phyloP scores from a whole-genome alignment of 345 rosid species.

The Hibiscus trionum region DNA sequence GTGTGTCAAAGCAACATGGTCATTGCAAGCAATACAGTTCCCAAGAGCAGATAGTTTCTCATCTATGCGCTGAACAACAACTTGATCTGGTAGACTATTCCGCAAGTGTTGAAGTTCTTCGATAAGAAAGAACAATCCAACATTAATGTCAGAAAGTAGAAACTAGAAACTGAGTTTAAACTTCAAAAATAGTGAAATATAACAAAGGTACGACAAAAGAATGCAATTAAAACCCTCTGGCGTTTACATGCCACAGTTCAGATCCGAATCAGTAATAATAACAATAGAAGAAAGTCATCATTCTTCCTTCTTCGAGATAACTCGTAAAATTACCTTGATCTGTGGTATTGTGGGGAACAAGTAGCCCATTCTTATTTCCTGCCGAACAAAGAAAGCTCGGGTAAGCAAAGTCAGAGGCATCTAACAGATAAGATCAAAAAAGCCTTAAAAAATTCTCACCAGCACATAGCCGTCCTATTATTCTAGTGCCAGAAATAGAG shows the following conservation, averaged over 20 bases:
- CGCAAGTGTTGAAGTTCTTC: conserved; percentile 91
- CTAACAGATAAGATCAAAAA: neutral
- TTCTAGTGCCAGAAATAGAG: conserved; percentile 75
- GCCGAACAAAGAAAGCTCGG: neutral
- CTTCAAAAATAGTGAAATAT: neutral
- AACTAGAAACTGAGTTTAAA: neutral
- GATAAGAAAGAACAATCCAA: conserved; percentile 2
- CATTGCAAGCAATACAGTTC: conserved; percentile 95
- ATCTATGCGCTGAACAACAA: conserved; percentile 82
- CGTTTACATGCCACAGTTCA: neutral
- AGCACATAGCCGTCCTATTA: conserved; percentile 82
- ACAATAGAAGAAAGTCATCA: neutral
- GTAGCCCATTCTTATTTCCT: conserved; percentile 96
- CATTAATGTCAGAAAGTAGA: neutral
- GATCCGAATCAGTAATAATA: neutral
- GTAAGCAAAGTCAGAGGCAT: neutral
- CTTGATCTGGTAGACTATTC: conserved; percentile 85
- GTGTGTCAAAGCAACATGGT: conserved; percentile 92
- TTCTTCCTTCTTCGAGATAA: neutral
- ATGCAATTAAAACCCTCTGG: neutral
- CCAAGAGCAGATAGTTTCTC: conserved; percentile 96
- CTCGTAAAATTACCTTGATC: conserved; percentile 67
- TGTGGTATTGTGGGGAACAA: conserved; percentile 85
- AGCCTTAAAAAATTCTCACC: conserved; percentile 32
- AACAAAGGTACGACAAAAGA: neutral